Conservation (phyloP, 345 rosid genomes). For the Xanthoceras sorbifolium region DNA sequence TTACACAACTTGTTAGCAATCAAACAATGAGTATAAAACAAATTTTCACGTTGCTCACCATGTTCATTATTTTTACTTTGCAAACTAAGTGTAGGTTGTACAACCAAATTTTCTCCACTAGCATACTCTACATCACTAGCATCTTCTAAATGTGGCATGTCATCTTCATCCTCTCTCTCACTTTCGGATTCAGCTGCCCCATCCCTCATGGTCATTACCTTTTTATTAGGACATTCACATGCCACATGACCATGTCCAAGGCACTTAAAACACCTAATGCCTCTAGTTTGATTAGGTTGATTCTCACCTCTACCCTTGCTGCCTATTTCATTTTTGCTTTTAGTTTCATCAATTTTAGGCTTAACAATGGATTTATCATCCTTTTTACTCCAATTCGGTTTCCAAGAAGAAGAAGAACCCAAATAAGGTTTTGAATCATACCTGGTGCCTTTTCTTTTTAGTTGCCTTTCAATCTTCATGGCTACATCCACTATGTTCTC, state of each 20-base stretch:
- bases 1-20: too few relatives aligned
- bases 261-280: neutral
- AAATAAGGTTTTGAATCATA: neutral
- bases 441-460: neutral
- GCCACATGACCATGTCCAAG: slow-evolving; percentile 1
- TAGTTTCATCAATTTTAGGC: neutral
- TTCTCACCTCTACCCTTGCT: slow-evolving; percentile 5
- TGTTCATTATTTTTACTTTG: too few relatives aligned
- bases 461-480: neutral
- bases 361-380: slow-evolving; percentile 11
- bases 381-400: slow-evolving; percentile 4
- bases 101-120: neutral
- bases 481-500: neutral
- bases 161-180: too few relatives aligned
- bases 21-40: too few relatives aligned
- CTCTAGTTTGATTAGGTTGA: neutral
- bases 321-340: slow-evolving; percentile 9
- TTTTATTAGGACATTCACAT: neutral
- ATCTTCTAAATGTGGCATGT: neutral
- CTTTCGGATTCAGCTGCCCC: neutral
- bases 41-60: too few relatives aligned
- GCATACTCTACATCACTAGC: neutral
- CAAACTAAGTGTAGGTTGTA: too few relatives aligned
- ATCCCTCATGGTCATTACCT: neutral
- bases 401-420: neutral